Base-by-base conservation (phyloP, 2,329 filamentous ascomycete species). In the Tetracladium maxilliforme region DNA sequence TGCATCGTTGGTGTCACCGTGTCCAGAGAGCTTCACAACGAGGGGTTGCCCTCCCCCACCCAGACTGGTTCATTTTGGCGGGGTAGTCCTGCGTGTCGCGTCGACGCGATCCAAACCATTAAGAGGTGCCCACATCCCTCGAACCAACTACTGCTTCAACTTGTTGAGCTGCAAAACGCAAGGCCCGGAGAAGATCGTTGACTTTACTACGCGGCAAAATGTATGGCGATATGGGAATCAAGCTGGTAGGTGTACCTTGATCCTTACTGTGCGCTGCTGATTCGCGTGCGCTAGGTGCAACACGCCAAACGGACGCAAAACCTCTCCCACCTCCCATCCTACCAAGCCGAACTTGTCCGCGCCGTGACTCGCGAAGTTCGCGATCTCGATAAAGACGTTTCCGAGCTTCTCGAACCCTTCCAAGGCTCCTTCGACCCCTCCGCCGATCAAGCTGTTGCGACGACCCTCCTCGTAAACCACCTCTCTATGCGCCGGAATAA, bases 401-500 rank as follows among this genome's bases (percentile, higher is more conserved):
- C 69, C 19, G 68, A 70, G 28, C 70, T 92, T 15, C 68, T 95
- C 16, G 77, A 81, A 29, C 80, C 82, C 1, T 90, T 87, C 47
- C 70, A 79, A 35, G 79, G 78, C 32, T 76, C 74, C 1, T 95
- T 95, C 57, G 76, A 93, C 39, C 87, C 82, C 83, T 69, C 74
- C 10, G 67, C 75, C 8, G 75, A 94, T 41, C 81, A 81, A 22
- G 81, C 80, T 7, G 77, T 77, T 16, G 86, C 87, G 4, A 92
- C 83, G 45, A 81, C 82, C 3, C 62, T 98, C 14, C 70, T 98
- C 13, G 86, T 95, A 32, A 81, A 94, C 47, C 87, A 98, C 47
- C 60, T 98, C 8, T 84, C 81, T 38, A 94, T 95, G 79, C 75
- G 90, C 24, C 70, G 90, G 28, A 93, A 98, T 51, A 98, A 98